phyloP scores from a whole-genome alignment of 2,329 filamentous ascomycete species.

The Phialophora verrucosa region DNA sequence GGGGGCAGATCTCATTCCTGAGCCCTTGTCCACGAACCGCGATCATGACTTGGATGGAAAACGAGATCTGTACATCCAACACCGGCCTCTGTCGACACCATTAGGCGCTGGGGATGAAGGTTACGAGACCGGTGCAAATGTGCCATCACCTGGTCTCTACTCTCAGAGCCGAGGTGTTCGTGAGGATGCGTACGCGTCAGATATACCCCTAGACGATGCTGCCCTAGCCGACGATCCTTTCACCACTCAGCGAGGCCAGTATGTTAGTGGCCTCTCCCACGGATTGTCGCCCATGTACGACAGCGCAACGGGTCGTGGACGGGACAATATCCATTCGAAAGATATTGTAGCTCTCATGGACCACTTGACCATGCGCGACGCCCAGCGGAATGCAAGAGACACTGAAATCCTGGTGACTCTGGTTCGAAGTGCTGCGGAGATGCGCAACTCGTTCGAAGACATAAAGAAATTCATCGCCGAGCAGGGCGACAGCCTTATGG shows the following conservation, averaged over 20 bases:
- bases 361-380: conserved; percentile 95
- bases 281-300: conserved; percentile 95
- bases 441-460: conserved; percentile 94
- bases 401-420: conserved; percentile 95
- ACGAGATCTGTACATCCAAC: conserved; percentile 45
- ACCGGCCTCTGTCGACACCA: conserved; percentile 55
- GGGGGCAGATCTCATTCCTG: conserved; percentile 45
- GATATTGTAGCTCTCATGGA: conserved; percentile 98
- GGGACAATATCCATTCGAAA: conserved; percentile 91
- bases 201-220: conserved; percentile 15
- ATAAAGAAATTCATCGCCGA: conserved; percentile 91
- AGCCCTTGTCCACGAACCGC: conserved; percentile 42
- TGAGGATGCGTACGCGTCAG: conserved; percentile 31
- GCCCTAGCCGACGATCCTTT: conserved; percentile 67
- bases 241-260: conserved; percentile 65
- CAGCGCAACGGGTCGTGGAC: conserved; percentile 80
- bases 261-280: conserved; percentile 84
- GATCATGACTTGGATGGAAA: conserved; percentile 47
- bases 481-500: conserved; percentile 87
- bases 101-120: conserved; percentile 80
- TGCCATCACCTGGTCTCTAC: conserved; percentile 35
- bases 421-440: conserved; percentile 91
- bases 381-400: conserved; percentile 91
- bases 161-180: conserved; percentile 21
- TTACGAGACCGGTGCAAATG: conserved; percentile 76